Evolutionary conservation across 1,284 basidiomycete genomes (phyloP), one percentile per base, ranked within the genome.

Genomic region (Trichosporon ovoides): DNA sequence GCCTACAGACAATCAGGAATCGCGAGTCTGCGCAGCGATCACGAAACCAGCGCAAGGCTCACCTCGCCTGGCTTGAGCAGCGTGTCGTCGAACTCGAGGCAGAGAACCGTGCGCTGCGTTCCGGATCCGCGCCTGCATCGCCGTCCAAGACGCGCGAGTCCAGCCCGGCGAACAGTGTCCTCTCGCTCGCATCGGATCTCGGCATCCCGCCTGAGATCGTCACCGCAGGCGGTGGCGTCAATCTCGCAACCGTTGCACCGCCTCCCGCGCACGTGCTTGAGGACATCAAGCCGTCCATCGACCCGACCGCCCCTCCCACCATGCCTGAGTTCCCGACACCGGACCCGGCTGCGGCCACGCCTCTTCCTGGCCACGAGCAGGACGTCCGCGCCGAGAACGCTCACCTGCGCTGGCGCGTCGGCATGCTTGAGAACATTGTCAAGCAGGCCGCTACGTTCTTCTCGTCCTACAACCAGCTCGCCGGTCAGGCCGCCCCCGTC

Each of bases 1-100:
- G 20, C 40, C 24, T 10, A 16, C 56, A 75, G 73, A 72, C 66
- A 5, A 73, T 73, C 22, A 69, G 73, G 7, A 75, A 75, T 50
- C 64, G 73, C 52, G 72, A 75, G 55, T 75, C 73, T 5, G 73
- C 73, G 2, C 73, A 75, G 64, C 68, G 73, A 7, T 73, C 71
- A n/a, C 68, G 74, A 12, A 76, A 76, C 61, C 72, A 73, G 62
- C 72, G 74, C 57, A 76, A 76, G 67, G 68, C 69, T 0, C 74
- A 77, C 61, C 66, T 77, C 13, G 71, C 67, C 10, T 70, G 67
- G 60, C 70, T 77, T 20, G 75, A 77, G 62, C 48, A 61, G n/a
- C 68, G 75, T 22, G 74, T 77, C 5, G 58, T 66, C 13, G 71
- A 76, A 61, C 68, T 77, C 20, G 74, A 77, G 62, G 59, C 53